Conservation (phyloP, 2,329 filamentous ascomycete genomes). For the Colletotrichum gigasporum region DNA sequence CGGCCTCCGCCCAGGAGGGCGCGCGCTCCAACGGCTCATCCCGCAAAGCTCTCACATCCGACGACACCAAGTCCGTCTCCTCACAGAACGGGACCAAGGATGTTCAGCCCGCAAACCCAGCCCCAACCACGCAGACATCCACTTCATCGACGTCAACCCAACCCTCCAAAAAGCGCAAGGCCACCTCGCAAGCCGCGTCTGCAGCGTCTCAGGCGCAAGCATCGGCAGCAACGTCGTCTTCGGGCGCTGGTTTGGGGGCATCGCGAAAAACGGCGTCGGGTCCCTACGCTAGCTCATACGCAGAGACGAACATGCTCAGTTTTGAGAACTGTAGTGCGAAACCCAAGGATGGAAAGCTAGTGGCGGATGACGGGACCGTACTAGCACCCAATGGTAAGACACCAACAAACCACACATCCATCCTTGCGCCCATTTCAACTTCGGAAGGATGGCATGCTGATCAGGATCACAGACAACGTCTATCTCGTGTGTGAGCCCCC, state of each 20-base stretch:
- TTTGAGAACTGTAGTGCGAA: conserved; percentile 78
- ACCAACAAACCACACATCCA: conserved; percentile 35
- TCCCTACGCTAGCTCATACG: conserved; percentile 45
- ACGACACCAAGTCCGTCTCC: conserved; percentile 49
- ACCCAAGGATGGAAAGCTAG: conserved; percentile 79
- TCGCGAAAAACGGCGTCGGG: conserved; percentile 49
- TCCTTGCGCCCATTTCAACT: conserved; percentile 5
- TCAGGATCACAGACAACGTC: conserved; percentile 70
- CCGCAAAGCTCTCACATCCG: conserved; percentile 51
- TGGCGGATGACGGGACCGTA: conserved; percentile 89
- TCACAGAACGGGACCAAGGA: conserved; percentile 50
- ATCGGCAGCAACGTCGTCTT: conserved; percentile 37
- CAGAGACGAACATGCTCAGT: conserved; percentile 86
- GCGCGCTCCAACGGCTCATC: conserved; percentile 44
- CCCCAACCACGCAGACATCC: conserved; percentile 49
- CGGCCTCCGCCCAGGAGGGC: conserved; percentile 48
- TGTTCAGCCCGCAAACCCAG: conserved; percentile 36
- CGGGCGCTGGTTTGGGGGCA: conserved; percentile 40
- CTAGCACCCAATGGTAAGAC: conserved; percentile 85
- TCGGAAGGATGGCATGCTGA: conserved; percentile 34
- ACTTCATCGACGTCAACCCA: conserved; percentile 58
- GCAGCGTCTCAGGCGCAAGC: conserved; percentile 30
- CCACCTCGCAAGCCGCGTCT: conserved; percentile 51
- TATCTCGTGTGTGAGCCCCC: conserved; percentile 98
- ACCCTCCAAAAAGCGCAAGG: conserved; percentile 86